These are phyloP conservation scores for Arxiozyma bovina DNA, from an alignment of 1,139 yeast genomes.

Conservation along the genomic window DNA sequence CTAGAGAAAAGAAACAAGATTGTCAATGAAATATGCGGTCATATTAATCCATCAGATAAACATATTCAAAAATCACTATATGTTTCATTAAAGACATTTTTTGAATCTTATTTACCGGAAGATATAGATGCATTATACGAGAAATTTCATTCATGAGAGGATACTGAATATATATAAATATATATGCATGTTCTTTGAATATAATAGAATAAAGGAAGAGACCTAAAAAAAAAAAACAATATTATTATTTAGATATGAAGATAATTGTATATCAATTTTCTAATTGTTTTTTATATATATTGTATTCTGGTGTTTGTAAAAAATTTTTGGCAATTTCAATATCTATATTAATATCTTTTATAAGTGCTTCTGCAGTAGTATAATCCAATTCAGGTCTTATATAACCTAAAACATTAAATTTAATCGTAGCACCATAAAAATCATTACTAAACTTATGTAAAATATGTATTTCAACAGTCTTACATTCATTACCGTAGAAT, in stretches of 20 bases:
- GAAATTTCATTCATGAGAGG: not conserved
- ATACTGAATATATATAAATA: not conserved
- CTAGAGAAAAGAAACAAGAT: conserved; percentile 22
- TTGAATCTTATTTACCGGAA: conserved; percentile 25
- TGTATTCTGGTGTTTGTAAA: conserved; percentile 10
- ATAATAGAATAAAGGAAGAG: not conserved
- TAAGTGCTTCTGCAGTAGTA: conserved; percentile 76
- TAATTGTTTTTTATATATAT: conserved; percentile 10
- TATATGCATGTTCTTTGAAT: not conserved
- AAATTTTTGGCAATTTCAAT: conserved; percentile 49
- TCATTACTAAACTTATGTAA: conserved; percentile 57
- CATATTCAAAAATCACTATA: not conserved
- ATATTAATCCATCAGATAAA: conserved; percentile 9
- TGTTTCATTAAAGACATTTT: conserved; percentile 15
- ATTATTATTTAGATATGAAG: not conserved
- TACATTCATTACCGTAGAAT: conserved; percentile 56
- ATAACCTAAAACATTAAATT: conserved; percentile 70
- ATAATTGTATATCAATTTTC: not conserved
- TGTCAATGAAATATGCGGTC: conserved; percentile 16
- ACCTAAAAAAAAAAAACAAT: too few species aligned
- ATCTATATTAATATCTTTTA: conserved; percentile 75
- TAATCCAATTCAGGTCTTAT: conserved; percentile 87
- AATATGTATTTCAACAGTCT: conserved; percentile 80
- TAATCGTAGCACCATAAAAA: conserved; percentile 77
- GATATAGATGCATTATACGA: conserved; percentile 20